Evolutionary conservation across 2,329 filamentous ascomycete genomes (phyloP).

Genomic region (Claviceps cyperi): DNA sequence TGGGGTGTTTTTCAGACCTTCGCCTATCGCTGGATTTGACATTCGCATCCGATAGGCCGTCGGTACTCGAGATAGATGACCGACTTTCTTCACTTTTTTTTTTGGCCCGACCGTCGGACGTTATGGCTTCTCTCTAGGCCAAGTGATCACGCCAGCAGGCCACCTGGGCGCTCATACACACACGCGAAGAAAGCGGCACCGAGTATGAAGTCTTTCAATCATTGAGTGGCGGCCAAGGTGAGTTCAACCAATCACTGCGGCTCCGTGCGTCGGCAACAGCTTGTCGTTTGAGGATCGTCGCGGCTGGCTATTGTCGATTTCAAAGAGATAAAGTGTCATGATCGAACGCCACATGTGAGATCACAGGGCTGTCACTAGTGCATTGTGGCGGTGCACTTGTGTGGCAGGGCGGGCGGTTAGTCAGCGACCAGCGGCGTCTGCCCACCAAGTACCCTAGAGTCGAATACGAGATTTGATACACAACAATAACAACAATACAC

Average conservation of each 20-base stretch:
- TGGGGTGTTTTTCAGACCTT: too few species aligned
- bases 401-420: neutral
- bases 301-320: neutral
- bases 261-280: neutral
- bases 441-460: neutral
- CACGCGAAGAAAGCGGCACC: neutral
- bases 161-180: neutral
- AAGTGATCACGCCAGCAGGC: too few species aligned
- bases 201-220: neutral
- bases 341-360: constrained; percentile 2
- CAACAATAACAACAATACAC: too few species aligned
- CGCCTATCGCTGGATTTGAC: too few species aligned
- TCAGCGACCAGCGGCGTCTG: neutral
- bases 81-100: too few species aligned
- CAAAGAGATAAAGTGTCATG: constrained; percentile 1
- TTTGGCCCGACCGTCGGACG: too few species aligned
- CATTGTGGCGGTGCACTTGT: neutral
- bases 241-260: neutral
- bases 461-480: too few species aligned
- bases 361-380: neutral
- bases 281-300: neutral
- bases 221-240: neutral
- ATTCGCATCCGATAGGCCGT: too few species aligned
- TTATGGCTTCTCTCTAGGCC: too few species aligned
- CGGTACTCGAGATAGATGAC: too few species aligned